These are phyloP conservation scores for Ganoderma leucocontextum DNA, from an alignment of 1,284 basidiomycete species.

Conservation along the genomic window DNA sequence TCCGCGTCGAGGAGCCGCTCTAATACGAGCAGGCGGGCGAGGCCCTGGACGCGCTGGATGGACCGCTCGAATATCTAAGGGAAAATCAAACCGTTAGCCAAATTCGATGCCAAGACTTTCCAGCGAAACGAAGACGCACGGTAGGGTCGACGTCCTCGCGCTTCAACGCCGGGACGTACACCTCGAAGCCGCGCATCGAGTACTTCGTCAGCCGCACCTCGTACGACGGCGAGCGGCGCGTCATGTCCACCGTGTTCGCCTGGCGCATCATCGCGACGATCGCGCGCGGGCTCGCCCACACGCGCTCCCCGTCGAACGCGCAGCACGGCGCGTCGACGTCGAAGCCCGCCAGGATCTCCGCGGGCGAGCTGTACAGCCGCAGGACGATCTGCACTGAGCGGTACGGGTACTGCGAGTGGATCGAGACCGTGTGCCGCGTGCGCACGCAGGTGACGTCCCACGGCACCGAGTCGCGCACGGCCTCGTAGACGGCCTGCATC, in stretches of 20 bases:
- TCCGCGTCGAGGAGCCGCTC: slow-evolving; percentile 57
- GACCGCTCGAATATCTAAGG: slow-evolving; percentile 72
- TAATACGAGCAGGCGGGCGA: slow-evolving; percentile 65
- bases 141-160: slow-evolving; percentile 64
- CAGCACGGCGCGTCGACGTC: slow-evolving; percentile 68
- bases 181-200: slow-evolving; percentile 58
- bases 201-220: slow-evolving; percentile 68
- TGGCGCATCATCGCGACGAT: slow-evolving; percentile 67
- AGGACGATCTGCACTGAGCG: slow-evolving; percentile 66
- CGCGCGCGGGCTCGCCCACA: slow-evolving; percentile 65
- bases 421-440: slow-evolving; percentile 68
- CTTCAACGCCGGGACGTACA: slow-evolving; percentile 58
- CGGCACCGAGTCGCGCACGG: slow-evolving; percentile 66
- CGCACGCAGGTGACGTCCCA: slow-evolving; percentile 72
- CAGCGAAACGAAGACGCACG: slow-evolving; percentile 39
- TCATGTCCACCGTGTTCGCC: slow-evolving; percentile 65
- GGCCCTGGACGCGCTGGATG: slow-evolving; percentile 59
- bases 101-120: too few species aligned
- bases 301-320: slow-evolving; percentile 60
- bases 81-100: too few species aligned
- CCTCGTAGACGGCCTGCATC: slow-evolving; percentile 64
- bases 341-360: slow-evolving; percentile 69
- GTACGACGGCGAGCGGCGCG: slow-evolving; percentile 68
- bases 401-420: slow-evolving; percentile 71
- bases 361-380: slow-evolving; percentile 62